Evolutionary conservation across 2,329 filamentous ascomycete genomes (phyloP), one percentile per base, ranked within the genome.

Genomic region (Escovopsis sp.): DNA sequence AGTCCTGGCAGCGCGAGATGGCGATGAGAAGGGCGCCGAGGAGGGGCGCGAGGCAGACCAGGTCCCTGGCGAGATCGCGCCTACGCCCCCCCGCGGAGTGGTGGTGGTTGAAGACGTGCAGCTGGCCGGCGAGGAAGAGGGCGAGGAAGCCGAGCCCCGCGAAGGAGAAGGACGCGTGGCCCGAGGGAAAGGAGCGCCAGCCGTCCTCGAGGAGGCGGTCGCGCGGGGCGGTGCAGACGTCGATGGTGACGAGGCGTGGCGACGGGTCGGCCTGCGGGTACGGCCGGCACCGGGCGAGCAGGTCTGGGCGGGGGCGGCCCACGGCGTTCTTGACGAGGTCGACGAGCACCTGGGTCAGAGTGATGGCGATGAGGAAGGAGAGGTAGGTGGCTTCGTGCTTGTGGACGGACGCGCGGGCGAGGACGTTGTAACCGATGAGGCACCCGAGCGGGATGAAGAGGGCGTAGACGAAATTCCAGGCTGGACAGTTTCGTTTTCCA

Each of bases 261-360:
- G 50, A 51, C 25, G 56, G 62, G 0, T 50, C 23, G 1, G 48
- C 60, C 8, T 25, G 2, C 8, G 21, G 21, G 8, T 8, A 5
- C 1, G 90, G 87, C 43, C 81, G 77, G 59, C 90, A 98, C 27
- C 90, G 76, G n/a, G 79, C 76, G 18, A 76, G 51, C 4, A 76
- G 52, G 43, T 76, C 71, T 0, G 71, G 71, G 5, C 71, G 61
- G 13, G 86, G 84, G 10, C 84, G 64, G 8, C 84, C 84, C 18
- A 88, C 81, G 9, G 80, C 71, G 52, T 93, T 94, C 59, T 98
- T 98, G 51, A 96, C 68, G 19, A 88, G 62, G 53, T 96, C 87
- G 31, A 90, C 96, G 30, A 96, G 64, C 54, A 94, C 80, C 5
- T 75, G 71, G 1, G 84, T 79, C 34, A 94, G 66, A 45, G 85